Base-by-base conservation (phyloP, 2,329 filamentous ascomycete genomes). In the Kalmusia sp. region DNA sequence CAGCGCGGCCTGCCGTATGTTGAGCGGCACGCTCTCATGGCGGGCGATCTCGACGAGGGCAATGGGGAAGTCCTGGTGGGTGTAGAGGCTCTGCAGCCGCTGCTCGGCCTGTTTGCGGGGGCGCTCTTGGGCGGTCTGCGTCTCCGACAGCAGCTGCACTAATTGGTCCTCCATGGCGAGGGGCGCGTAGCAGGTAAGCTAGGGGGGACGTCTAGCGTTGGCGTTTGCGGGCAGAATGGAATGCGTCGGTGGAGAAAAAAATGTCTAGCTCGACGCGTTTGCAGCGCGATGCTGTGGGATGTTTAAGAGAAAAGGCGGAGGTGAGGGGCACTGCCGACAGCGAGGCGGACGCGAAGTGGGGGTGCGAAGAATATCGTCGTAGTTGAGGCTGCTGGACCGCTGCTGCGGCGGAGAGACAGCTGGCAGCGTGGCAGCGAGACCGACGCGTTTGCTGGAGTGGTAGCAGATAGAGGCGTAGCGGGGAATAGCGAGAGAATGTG, bases 121-220 rank as follows among this genome's bases (percentile, higher is more conserved):
- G 50, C 79, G 87, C 74, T 93, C 88, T 54, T 87, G 85, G 55
- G 90, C 69, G 59, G 88, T 87, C 79, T 96, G 92, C 44, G 93
- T 96, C 77, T 92, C 91, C 68, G 89, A 86, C 61, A 99, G 87
- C 74, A 98, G 84, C 76, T 88, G 87, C 67, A 95, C 87, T 76
- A 99, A 86, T 81, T 96, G 88, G 79, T 96, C 89, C 84, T 96
- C 93, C 92, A 96, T 96, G 67, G 70, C 78, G 71, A 22, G 24
- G 46, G 27, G 31, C 15, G 53, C 37, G 34, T 37, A n/a, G 48
- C 37, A 43, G 38, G 33, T 6, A 28, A 33, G 38, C 39, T 51
- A 51, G 40, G 40, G 41, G 34, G 31, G 34, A 24, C 24, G 37
- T 48, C 48, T 52, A 52, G 50, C 50, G 50, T 19, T 43, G 43